Base-by-base conservation (phyloP, 768 basidiomycete species). In the Boletus rubescentipes region DNA sequence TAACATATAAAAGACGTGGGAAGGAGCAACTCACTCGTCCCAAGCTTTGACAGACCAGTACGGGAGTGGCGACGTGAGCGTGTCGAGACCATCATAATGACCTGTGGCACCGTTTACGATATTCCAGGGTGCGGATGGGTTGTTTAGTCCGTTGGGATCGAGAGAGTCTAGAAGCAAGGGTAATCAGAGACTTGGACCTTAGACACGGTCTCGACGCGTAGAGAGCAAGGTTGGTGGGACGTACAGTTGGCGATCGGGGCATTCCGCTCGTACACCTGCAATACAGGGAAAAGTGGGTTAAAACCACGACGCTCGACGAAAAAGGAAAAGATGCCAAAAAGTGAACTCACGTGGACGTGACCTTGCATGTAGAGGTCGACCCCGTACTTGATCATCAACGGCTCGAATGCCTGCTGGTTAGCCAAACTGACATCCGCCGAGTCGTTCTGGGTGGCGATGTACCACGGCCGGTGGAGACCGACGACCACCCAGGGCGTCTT, bases 291-390 rank as follows among this genome's bases (percentile, higher is more conserved):
- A 6, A 26, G 4, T 26, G 4, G 26, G 26, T 26, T 26, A 26
- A 26, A 26, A 26, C 26, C 26, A 26, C 6, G 26, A 6, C 6
- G 26, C 26, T 3, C 26, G 26, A 26, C 26, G 26, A 6, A 26
- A 26, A 26, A 26, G 26, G 6, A 26, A 26, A 26, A 26, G 26
- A 26, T 26, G 26, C 4, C 26, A 26, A 34, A 26, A 26, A 6
- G 26, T 26, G 26, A 26, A 46, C 65, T 32, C 40, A 67, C 63
- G 35, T 67, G 66, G 8, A 61, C 11, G 20, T 67, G 66, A 36
- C 67, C 66, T 29, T 68, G 64, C 66, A 67, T 61, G 47, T 67
- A 68, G 16, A 64, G 52, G 31, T 66, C 64, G 23, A 68, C 64
- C 30, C 60, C 67, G 20, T 68, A 68, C 57, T 67, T 68, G 42